Evolutionary conservation across 306 rosid genomes (phyloP), one percentile per base, ranked within the genome.

Genomic region (Medicago lupulina): DNA sequence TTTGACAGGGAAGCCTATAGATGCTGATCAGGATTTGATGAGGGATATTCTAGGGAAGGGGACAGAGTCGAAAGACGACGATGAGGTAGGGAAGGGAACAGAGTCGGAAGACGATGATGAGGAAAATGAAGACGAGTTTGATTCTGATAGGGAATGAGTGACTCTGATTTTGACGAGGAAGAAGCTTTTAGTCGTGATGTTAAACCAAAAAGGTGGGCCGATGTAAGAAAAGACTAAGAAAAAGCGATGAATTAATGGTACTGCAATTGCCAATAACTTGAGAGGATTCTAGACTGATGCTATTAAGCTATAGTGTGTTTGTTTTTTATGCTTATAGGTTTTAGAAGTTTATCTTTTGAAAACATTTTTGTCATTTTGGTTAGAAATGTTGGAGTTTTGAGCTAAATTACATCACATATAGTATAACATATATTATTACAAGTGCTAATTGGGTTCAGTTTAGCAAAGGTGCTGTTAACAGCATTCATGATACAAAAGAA

Each of bases 1-100:
- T 77, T 83, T 92, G 39, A 60, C 86, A 0, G 89, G 85, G 65
- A 81, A 88, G 76, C 81, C 88, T 31, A 93, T 82, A 18, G 90
- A 87, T 54, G 86, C 39, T 47, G 88, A 88, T 63, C 17, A 80
- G 25, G 85, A 82, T 60, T 76, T 90, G 87, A 87, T 86, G 87
- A 88, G 28, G 82, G 89, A 88, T 8, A 76, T 90, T 68, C 78
- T 81, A 6, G 88, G 90, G 47, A 78, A 75, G 70, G 73, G 73
- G 38, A 53, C 78, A 25, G 64, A 6, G 55, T 43, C 76, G 6
- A 53, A 68, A 44, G 77, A 82, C 3, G 82, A 19, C 1, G 65
- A 64, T 0, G 69, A 69, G 31, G 31, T 81, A 6, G 87, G 90
- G 47, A 78, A 75, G 70, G 73, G 73, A 28, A 57, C 78, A 25